Percentiles rank a stretch among this genome's conserved stretches.
phyloP scores from a whole-genome alignment of 2,329 filamentous ascomycete species.

The Penicillium sp. region DNA sequence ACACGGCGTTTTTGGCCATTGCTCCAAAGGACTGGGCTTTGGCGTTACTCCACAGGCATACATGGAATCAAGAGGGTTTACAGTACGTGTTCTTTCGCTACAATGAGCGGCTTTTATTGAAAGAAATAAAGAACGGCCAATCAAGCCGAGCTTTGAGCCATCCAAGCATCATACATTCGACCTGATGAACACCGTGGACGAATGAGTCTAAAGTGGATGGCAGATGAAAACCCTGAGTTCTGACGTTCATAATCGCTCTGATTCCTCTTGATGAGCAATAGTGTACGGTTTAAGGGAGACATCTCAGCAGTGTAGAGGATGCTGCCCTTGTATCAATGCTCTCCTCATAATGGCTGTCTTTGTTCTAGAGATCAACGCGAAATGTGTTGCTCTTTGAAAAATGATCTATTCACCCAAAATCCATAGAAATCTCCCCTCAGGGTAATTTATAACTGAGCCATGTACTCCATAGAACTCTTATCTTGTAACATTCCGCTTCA shows the following conservation, averaged over 20 bases:
- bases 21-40: not conserved
- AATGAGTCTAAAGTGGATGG: constrained; percentile 54
- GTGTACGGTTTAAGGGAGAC: not conserved
- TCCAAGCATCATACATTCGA: constrained; percentile 42
- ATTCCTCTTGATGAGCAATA: not conserved
- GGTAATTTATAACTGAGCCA: not conserved
- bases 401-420: not conserved
- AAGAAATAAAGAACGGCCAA: not conserved
- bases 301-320: not conserved
- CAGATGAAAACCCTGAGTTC: constrained; percentile 34
- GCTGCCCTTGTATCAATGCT: not conserved
- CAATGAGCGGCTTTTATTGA: not conserved
- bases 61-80: not conserved
- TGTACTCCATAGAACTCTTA: not conserved
- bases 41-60: constrained; percentile 8
- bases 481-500: not conserved
- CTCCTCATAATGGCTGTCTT: not conserved
- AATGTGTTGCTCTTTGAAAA: not conserved
- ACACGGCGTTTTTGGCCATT: constrained; percentile 16
- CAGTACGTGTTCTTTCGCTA: not conserved
- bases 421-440: not conserved
- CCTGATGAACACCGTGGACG: constrained; percentile 35
- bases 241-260: not conserved
- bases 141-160: constrained; percentile 22
- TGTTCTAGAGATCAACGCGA: not conserved